Evolutionary conservation across 768 basidiomycete genomes (phyloP), one percentile per base, ranked within the genome.

Genomic region (Phylloporus sp.): DNA sequence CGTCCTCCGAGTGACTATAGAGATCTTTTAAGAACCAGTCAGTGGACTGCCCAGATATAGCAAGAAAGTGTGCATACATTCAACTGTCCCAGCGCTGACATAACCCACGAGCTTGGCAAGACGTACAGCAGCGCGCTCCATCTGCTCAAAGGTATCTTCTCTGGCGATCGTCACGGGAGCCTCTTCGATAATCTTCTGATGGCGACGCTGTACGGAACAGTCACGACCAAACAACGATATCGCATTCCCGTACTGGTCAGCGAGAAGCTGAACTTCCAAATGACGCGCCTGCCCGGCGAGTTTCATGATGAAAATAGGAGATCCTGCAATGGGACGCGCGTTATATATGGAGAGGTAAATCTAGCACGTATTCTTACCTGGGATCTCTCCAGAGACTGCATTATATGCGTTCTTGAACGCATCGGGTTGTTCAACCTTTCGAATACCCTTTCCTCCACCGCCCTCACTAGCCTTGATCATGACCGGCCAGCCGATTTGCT

Each of bases 391-490:
- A 34, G 84, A 80, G 10, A 98, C 97, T 6, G 97, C 97, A 57
- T 89, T 80, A 72, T 85, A 99, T 26, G 94, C 86, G 65, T 94
- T 95, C 73, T 89, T 94, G 79, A 99, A 98, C 45, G 81, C 81
- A 41, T 93, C 90, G 2, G 86, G 75, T 43, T 75, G 73, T 45
- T 95, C 91, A 26, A 99, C 97, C 74, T 90, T 98, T 49, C 97
- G 80, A 53, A 99, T 99, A 72, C 97, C 97, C 71, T 99, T 99
- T 53, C 97, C 97, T 70, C 97, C 97, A 60, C 97, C 97, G 58
- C 97, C 97, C 71, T 99, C 97, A 57, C 90, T 93, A 6, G 97
- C 97, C 76, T 99, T 99, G 76, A 99, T 98, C 97, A 99, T 99
- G 56, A 99, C 84, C 0, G 97, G 97, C 79, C 82, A 98, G 11